phyloP scores from a whole-genome alignment of 164 flowering plant genomes.

The Aristolochia contorta region DNA sequence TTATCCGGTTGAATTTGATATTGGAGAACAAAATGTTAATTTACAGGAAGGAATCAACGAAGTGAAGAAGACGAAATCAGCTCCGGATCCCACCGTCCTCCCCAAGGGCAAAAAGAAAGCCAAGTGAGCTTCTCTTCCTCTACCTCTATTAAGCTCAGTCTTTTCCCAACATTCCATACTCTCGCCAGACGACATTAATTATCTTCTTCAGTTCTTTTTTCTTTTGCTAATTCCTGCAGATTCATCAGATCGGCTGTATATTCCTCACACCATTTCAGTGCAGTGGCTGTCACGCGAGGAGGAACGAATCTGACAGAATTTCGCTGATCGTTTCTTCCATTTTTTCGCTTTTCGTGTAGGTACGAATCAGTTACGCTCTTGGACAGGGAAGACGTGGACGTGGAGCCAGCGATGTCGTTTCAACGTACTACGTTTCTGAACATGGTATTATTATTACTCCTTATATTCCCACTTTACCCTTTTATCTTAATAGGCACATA shows the following conservation, averaged over 20 bases:
- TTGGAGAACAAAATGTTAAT: too few relatives aligned
- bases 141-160: too few relatives aligned
- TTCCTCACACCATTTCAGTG: too few relatives aligned
- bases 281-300: too few relatives aligned
- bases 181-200: too few relatives aligned
- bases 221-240: too few relatives aligned
- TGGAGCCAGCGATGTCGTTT: conserved; percentile 39
- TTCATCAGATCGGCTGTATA: too few relatives aligned
- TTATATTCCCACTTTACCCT: not conserved
- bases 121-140: conserved; percentile 35
- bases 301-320: too few relatives aligned
- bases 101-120: conserved; percentile 82
- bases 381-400: conserved; percentile 13
- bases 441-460: conserved; percentile 35
- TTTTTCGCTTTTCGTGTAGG: conserved; percentile 22
- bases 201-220: too few relatives aligned
- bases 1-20: not conserved
- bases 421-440: conserved; percentile 25
- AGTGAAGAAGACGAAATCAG: conserved; percentile 70
- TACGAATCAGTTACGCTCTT: conserved; percentile 66
- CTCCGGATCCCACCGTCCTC: conserved; percentile 57
- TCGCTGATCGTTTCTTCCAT: not conserved
- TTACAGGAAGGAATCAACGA: conserved; percentile 66
- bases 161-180: too few relatives aligned
- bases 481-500: too few relatives aligned